Conservation (phyloP, 2,329 filamentous ascomycete genomes). For the Fusarium illudens region DNA sequence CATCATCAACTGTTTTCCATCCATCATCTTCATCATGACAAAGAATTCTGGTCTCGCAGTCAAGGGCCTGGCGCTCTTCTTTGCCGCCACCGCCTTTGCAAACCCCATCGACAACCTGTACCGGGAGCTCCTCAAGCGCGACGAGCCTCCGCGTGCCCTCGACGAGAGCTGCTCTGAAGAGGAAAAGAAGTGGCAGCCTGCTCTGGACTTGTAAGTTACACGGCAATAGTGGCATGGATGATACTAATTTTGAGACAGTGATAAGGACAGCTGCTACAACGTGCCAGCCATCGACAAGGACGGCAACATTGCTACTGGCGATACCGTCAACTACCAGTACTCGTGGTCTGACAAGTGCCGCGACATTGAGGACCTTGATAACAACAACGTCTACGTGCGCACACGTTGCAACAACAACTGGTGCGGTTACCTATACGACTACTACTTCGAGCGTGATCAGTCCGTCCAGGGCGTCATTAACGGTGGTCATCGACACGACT, state of each 20-base stretch:
- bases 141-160: neutral
- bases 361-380: slow-evolving; percentile 46
- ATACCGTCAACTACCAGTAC: slow-evolving; percentile 40
- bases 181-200: slow-evolving; percentile 2
- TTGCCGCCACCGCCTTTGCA: neutral
- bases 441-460: slow-evolving; percentile 55
- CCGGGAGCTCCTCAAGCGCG: neutral
- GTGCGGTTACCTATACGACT: slow-evolving; percentile 56
- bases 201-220: neutral
- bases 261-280: slow-evolving; percentile 48
- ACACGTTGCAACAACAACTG: slow-evolving; percentile 55
- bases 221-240: neutral
- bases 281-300: slow-evolving; percentile 49
- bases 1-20: neutral
- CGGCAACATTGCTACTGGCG: slow-evolving; percentile 45
- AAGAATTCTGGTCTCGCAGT: neutral
- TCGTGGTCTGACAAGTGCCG: slow-evolving; percentile 43
- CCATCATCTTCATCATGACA: neutral
- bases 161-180: neutral
- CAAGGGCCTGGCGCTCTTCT: neutral
- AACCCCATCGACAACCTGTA: neutral
- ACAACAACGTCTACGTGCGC: slow-evolving; percentile 55
- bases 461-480: neutral
- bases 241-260: neutral
- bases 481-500: slow-evolving; percentile 23